Base-by-base conservation (phyloP, 2,329 filamentous ascomycete genomes). In the Cladorrhinum sp. region DNA sequence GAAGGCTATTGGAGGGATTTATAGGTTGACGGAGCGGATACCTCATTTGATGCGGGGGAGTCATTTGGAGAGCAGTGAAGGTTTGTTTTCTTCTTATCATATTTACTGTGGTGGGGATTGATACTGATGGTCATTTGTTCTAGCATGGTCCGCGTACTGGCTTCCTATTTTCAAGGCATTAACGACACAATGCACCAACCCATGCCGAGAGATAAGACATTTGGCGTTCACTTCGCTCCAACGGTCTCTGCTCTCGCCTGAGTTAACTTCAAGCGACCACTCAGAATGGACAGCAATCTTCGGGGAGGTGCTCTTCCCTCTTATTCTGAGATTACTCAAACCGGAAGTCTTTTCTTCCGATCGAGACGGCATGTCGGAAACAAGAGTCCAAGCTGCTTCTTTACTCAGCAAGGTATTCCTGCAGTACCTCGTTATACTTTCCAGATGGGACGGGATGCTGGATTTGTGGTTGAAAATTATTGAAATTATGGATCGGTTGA, bases 61-160 rank as follows among this genome's bases (percentile, higher is more conserved):
- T 22, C 93, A 97, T 69, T 85, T 98, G 1, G 95, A 97, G 71
- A 88, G 85, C 62, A 91, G 82, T 61, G 90, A 96, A 81, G 89
- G 89, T 90, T 75, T 63, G 79, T 66, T 49, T 10, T 2, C 20
- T 12, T 23, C 20, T 2, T 2, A 23, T 16, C 27, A 16, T 3
- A 38, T 16, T 24, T 9, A 23, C 20, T n/a, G n/a, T n/a, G n/a
- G n/a, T n/a, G 36, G 9, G 25, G 10, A 18, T 25, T 50, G 27
- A 50, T 48, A 62, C 72, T 75, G 62, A 73, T 65, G 67, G 53
- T 29, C n/a, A n/a, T n/a, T n/a, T 51, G 25, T 29, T 29, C n/a
- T 64, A 90, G 95, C 95, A 13, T 99, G 95, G 95, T 92, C 92
- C 55, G 92, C 95, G 8, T 99, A 99, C 74, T 99, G 95, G 95